Percentiles rank a stretch among this genome's conserved stretches.
Evolutionary conservation across 345 rosid genomes (phyloP).

Genomic region (Dipteronia dyeriana): DNA sequence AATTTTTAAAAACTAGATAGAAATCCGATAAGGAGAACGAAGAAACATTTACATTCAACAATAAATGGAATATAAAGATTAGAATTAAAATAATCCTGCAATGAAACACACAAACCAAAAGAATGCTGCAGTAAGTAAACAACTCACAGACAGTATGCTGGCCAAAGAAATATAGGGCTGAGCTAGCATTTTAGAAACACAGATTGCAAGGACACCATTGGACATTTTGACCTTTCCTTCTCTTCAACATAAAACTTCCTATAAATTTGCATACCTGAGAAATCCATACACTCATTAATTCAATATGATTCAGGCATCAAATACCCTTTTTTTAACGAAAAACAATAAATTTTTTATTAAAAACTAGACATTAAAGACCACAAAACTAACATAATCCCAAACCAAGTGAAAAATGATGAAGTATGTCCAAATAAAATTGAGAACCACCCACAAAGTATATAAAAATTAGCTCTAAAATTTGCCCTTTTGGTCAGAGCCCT

Average conservation of each 20-base stretch:
- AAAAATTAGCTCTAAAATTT: not conserved
- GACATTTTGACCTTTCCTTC: conserved; percentile 58
- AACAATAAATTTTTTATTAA: too few relatives aligned
- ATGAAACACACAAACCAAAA: not conserved
- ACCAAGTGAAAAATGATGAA: not conserved
- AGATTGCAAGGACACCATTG: conserved; percentile 70
- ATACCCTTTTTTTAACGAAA: too few relatives aligned
- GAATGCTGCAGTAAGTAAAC: conserved; percentile 8
- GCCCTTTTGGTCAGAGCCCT: not conserved
- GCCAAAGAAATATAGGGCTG: conserved; percentile 68
- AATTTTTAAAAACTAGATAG: not conserved
- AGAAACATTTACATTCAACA: not conserved
- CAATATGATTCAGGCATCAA: not conserved
- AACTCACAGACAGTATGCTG: conserved; percentile 62
- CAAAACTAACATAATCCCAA: not conserved
- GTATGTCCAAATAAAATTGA: not conserved
- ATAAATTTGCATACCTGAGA: conserved; percentile 58
- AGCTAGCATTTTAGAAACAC: conserved; percentile 40
- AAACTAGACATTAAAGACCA: not conserved
- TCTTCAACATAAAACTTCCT: conserved; percentile 71
- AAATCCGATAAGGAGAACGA: not conserved
- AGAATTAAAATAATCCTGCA: not conserved
- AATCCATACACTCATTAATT: not conserved
- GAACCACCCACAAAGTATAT: not conserved
- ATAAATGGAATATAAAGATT: not conserved